phyloP scores from a whole-genome alignment of 352 stramenopile genomes.

The Phytophthora pluvialis region DNA sequence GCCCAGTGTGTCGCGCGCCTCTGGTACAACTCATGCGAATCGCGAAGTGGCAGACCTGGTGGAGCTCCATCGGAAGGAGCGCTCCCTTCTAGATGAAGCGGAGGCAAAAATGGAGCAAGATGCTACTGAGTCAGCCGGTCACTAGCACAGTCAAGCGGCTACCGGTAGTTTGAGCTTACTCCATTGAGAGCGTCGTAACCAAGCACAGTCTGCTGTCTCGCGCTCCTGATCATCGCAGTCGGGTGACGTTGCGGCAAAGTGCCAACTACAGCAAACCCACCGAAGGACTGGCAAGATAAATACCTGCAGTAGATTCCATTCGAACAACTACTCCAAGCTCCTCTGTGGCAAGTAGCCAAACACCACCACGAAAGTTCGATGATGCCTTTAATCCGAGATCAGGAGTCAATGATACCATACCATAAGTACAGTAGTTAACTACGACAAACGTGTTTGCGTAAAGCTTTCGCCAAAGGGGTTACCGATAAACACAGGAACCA shows the following conservation, averaged over 20 bases:
- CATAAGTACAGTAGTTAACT: no score
- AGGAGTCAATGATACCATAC: no score
- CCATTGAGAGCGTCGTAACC: neutral
- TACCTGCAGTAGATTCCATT: constrained; percentile 1
- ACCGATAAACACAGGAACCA: no score
- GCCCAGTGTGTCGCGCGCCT: constrained; percentile 12
- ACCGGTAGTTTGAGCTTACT: neutral
- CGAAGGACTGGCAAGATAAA: neutral
- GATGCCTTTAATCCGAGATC: no score
- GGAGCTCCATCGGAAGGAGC: constrained; percentile 13
- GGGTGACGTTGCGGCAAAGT: neutral
- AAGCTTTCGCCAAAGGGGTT: no score
- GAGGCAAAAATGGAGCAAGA: neutral
- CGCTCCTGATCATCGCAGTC: neutral
- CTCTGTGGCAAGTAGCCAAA: no score
- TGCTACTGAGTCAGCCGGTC: neutral
- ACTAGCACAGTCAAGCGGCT: no score
- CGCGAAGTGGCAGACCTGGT: constrained; percentile 18
- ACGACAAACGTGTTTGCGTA: no score
- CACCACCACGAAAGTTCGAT: no score
- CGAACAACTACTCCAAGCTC: no score
- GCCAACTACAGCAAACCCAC: neutral
- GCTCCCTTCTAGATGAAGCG: constrained; percentile 5
- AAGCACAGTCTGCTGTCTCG: constrained; percentile 1
- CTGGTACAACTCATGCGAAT: constrained; percentile 6